Evolutionary conservation across 345 rosid genomes (phyloP).

Genomic region (Psidium friedrichsthalianum): DNA sequence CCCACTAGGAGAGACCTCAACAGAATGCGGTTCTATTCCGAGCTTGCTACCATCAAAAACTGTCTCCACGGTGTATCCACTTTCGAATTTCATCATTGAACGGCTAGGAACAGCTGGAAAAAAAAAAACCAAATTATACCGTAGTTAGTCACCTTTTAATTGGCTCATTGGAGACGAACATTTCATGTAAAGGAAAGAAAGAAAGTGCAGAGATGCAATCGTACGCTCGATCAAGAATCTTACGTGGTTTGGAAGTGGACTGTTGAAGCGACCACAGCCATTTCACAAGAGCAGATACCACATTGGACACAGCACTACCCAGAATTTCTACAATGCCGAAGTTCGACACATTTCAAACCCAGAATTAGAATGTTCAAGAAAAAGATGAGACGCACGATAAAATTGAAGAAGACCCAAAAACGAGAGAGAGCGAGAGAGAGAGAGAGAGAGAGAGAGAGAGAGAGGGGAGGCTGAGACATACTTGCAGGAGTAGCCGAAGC

Average conservation of each 20-base stretch:
- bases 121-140: background rate
- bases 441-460: background rate
- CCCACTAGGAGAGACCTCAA: constrained; percentile 60
- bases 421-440: background rate
- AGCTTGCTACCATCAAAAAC: constrained; percentile 92
- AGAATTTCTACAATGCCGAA: constrained; percentile 48
- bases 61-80: constrained; percentile 91
- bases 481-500: constrained; percentile 77
- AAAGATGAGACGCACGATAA: background rate
- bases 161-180: background rate
- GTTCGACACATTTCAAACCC: background rate
- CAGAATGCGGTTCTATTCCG: constrained; percentile 79
- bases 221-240: background rate
- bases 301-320: constrained; percentile 68
- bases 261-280: constrained; percentile 82
- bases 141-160: background rate
- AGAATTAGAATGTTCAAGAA: background rate
- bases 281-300: constrained; percentile 59
- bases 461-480: constrained; percentile 15
- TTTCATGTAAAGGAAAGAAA: background rate
- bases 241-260: constrained; percentile 64
- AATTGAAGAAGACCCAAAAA: background rate
- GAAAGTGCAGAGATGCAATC: background rate
- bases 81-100: constrained; percentile 89
- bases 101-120: constrained; percentile 63